Evolutionary conservation across 1,284 basidiomycete species (phyloP).

Genomic region (Mycosarcoma maydis): DNA sequence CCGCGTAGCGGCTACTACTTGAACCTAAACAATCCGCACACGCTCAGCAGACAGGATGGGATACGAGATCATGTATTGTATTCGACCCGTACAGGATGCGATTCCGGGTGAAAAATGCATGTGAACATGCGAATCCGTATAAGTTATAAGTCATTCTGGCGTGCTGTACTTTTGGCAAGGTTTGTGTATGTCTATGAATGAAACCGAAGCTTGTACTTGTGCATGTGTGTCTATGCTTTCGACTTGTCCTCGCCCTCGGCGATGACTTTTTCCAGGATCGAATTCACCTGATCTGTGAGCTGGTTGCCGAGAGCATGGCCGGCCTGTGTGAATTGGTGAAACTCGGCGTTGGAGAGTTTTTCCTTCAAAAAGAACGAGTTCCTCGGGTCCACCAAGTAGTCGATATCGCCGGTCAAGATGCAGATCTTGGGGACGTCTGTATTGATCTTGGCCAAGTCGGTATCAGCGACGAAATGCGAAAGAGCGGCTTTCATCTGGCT

Average conservation of each 20-base stretch:
- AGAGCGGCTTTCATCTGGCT: conserved; percentile 80
- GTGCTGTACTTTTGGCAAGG: too few relatives aligned
- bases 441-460: conserved; percentile 73
- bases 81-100: background rate
- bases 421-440: conserved; percentile 72
- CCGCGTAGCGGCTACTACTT: too few relatives aligned
- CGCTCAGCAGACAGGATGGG: background rate
- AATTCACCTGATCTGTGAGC: conserved; percentile 50
- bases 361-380: conserved; percentile 74
- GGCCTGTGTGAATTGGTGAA: conserved; percentile 74
- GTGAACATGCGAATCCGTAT: too few relatives aligned
- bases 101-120: too few relatives aligned
- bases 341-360: conserved; percentile 77
- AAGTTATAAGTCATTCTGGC: too few relatives aligned
- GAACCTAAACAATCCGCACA: too few relatives aligned
- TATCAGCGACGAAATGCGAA: conserved; percentile 75
- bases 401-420: conserved; percentile 80
- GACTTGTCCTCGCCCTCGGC: conserved; percentile 12
- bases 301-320: conserved; percentile 78
- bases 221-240: background rate
- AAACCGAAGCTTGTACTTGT: too few relatives aligned
- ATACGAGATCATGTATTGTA: too few relatives aligned
- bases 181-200: too few relatives aligned
- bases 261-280: conserved; percentile 31
- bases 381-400: conserved; percentile 74